phyloP scores from a whole-genome alignment of 306 rosid genomes.

The Vigna nakashimae region DNA sequence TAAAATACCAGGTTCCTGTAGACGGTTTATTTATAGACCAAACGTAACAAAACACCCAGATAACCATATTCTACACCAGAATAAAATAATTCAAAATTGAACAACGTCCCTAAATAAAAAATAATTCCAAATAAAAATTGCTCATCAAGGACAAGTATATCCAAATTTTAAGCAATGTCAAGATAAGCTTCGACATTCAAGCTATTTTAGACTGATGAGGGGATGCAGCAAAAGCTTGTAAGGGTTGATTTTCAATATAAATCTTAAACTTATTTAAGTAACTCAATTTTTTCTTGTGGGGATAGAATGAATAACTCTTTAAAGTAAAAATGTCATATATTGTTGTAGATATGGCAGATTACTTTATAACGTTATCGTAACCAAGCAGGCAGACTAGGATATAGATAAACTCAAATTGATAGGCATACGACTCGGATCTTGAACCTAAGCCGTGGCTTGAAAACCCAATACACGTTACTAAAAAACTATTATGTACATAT shows the following conservation, averaged over 20 bases:
- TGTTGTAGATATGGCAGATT: not conserved
- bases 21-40: not conserved
- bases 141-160: not conserved
- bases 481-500: not conserved
- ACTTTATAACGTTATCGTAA: not conserved
- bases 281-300: not conserved
- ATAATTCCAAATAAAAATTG: not conserved
- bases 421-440: slow-evolving; percentile 9
- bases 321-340: not conserved
- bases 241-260: slow-evolving; percentile 13
- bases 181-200: not conserved
- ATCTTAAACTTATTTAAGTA: slow-evolving; percentile 9
- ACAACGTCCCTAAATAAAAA: not conserved
- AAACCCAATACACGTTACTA: not conserved
- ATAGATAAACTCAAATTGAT: slow-evolving; percentile 11
- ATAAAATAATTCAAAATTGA: slow-evolving; percentile 2
- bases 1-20: not conserved
- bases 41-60: slow-evolving; percentile 3
- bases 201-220: not conserved
- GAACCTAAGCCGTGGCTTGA: slow-evolving; percentile 23
- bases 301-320: not conserved
- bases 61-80: not conserved
- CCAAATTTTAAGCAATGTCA: slow-evolving; percentile 7
- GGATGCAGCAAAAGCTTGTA: too few relatives aligned
- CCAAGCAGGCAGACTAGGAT: slow-evolving; percentile 18